phyloP scores from a whole-genome alignment of 2,329 filamentous ascomycete species.

The Trichoderma endophyticum region DNA sequence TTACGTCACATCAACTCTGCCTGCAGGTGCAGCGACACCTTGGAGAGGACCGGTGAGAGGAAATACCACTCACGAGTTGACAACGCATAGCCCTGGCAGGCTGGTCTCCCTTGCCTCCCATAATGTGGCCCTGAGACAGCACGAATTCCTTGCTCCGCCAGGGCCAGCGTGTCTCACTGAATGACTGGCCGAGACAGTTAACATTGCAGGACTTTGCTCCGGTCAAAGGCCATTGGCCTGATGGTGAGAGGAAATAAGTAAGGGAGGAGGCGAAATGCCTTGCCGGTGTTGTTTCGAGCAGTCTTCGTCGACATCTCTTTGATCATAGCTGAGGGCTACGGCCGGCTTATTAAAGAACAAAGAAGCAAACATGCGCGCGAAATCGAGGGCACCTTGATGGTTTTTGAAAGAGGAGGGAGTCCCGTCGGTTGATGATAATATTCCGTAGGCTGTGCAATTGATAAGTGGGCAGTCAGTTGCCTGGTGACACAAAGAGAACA shows the following conservation, averaged over 20 bases:
- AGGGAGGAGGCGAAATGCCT: not conserved
- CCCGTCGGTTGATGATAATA: too few species aligned
- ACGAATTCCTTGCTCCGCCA: constrained; percentile 1
- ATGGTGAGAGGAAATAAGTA: not conserved
- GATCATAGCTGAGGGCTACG: not conserved
- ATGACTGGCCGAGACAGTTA: not conserved
- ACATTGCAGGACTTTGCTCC: not conserved
- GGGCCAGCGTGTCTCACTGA: not conserved
- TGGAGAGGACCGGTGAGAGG: not conserved
- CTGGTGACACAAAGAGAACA: too few species aligned
- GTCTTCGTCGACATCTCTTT: too few species aligned
- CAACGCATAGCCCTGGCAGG: not conserved
- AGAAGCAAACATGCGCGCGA: not conserved
- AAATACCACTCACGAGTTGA: not conserved
- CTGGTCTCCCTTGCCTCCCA: not conserved
- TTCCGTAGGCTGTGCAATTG: too few species aligned
- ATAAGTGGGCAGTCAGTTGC: too few species aligned
- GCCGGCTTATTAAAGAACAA: not conserved
- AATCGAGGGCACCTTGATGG: not conserved
- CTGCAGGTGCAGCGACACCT: not conserved
- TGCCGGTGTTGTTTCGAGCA: too few species aligned
- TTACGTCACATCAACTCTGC: not conserved
- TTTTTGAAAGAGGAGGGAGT: not conserved
- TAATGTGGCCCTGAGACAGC: not conserved
- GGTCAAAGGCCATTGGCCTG: not conserved